Percentiles rank a stretch among this genome's conserved stretches.
These are phyloP conservation scores for Coprinopsis sp. DNA, from an alignment of 768 basidiomycete genomes.

Conservation along the genomic window DNA sequence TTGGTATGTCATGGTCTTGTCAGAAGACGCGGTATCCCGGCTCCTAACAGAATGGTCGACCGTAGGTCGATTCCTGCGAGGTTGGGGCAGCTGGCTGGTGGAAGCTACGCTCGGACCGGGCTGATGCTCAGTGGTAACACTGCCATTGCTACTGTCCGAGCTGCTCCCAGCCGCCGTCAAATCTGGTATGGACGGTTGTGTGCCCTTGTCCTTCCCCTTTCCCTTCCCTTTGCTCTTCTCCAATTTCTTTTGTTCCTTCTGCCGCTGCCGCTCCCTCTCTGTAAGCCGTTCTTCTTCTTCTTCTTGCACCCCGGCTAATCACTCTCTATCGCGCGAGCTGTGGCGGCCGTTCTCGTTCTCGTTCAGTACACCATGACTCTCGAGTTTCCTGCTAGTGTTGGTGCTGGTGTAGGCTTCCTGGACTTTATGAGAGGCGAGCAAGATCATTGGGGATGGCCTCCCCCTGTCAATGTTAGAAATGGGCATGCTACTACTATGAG, in stretches of 20 bases:
- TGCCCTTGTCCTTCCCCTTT: conserved; percentile 10
- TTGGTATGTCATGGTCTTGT: conserved; percentile 16
- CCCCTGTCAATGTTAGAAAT: conserved; percentile 18
- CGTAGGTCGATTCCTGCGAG: conserved; percentile 9
- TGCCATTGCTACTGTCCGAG: conserved; percentile 25
- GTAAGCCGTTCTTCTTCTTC: conserved; percentile 21
- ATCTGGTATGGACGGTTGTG: not conserved
- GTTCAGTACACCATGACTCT: conserved; percentile 62
- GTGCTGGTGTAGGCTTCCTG: conserved; percentile 78
- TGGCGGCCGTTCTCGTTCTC: conserved; percentile 32
- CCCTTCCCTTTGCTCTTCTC: conserved; percentile 22
- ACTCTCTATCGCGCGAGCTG: conserved; percentile 31
- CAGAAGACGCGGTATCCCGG: conserved; percentile 18
- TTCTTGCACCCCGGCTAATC: conserved; percentile 7
- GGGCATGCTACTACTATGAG: conserved; percentile 18
- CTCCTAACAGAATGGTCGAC: conserved; percentile 15
- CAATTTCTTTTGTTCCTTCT: conserved; percentile 25
- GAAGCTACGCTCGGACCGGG: conserved; percentile 2
- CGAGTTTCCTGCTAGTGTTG: conserved; percentile 62
- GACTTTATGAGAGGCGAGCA: conserved; percentile 71
- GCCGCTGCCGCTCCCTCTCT: conserved; percentile 24
- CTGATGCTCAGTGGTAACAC: conserved; percentile 14
- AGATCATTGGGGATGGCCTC: conserved; percentile 44
- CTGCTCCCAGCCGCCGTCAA: conserved; percentile 12
- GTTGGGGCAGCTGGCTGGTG: not conserved